Percentiles rank a stretch among this genome's conserved stretches.
These are phyloP conservation scores for Kitagawia praeruptora DNA, from an alignment of 129 eudicot species.

Conservation along the genomic window DNA sequence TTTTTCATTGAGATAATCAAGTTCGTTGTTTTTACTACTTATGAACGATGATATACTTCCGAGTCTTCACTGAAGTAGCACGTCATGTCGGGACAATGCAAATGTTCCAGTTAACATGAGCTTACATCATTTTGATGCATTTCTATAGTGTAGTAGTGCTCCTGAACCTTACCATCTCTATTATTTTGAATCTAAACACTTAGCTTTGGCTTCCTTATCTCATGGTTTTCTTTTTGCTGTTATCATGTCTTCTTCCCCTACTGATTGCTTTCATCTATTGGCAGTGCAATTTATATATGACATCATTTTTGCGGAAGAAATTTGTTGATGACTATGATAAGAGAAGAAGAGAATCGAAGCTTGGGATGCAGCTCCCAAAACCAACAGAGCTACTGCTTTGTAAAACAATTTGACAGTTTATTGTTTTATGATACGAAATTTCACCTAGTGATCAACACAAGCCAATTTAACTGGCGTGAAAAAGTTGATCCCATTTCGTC, in stretches of 20 bases:
- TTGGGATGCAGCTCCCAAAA: background rate
- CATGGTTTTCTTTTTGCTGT: background rate
- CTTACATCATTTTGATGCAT: background rate
- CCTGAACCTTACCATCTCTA: background rate
- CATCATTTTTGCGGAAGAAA: constrained; percentile 74
- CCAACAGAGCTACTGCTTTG: background rate
- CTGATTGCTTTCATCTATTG: constrained; percentile 16
- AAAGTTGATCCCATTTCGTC: background rate
- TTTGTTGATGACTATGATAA: constrained; percentile 30
- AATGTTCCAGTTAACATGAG: background rate
- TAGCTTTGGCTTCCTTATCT: background rate
- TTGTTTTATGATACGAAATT: background rate
- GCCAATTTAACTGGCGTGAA: background rate
- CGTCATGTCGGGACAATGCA: background rate
- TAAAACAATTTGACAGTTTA: background rate
- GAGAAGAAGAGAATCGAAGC: background rate
- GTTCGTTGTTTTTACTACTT: background rate
- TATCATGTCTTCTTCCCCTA: background rate
- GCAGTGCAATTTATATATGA: constrained; percentile 79
- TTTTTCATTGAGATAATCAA: background rate
- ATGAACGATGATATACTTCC: background rate
- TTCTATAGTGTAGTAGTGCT: background rate
- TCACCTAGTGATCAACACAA: background rate
- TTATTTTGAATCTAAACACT: background rate
- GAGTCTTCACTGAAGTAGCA: background rate